These are phyloP conservation scores for Myriangium duriaei DNA, from an alignment of 2,329 filamentous ascomycete species.

Conservation along the genomic window DNA sequence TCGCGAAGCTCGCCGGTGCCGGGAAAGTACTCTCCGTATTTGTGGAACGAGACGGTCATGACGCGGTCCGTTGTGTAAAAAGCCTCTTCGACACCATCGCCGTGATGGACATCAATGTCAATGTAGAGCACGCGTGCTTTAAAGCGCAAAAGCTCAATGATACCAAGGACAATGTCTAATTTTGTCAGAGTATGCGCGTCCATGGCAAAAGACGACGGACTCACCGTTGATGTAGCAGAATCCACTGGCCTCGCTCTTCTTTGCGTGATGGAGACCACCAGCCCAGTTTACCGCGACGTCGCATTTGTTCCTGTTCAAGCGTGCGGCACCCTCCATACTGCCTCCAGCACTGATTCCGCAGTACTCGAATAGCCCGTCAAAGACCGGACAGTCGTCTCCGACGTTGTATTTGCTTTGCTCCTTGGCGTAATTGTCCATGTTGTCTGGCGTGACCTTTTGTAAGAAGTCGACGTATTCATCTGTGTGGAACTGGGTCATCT, in stretches of 20 bases:
- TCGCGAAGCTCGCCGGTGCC: conserved; percentile 57
- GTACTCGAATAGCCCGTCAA: conserved; percentile 59
- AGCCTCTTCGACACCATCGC: conserved; percentile 57
- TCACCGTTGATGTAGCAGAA: conserved; percentile 38
- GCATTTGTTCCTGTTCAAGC: conserved; percentile 54
- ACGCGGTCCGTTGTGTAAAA: conserved; percentile 61
- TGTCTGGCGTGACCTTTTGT: conserved; percentile 88
- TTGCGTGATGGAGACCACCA: conserved; percentile 36
- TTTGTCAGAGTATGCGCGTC: too few relatives aligned
- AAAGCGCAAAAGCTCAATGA: conserved; percentile 51
- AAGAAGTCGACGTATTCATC: conserved; percentile 63
- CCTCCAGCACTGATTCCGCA: conserved; percentile 58
- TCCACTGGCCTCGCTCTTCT: conserved; percentile 35
- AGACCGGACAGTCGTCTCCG: conserved; percentile 51
- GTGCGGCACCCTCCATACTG: conserved; percentile 58
- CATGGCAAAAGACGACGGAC: conserved; percentile 10
- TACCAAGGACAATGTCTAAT: conserved; percentile 55
- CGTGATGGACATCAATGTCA: conserved; percentile 56
- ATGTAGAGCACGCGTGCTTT: conserved; percentile 54
- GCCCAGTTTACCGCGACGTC: conserved; percentile 49
- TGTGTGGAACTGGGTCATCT: conserved; percentile 63
- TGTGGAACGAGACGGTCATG: conserved; percentile 62
- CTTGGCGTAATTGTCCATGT: conserved; percentile 86
- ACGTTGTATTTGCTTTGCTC: conserved; percentile 74
- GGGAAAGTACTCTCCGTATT: conserved; percentile 61